Percentiles rank a stretch among this genome's conserved stretches.
Evolutionary conservation across 179 eudicot species (phyloP).

Genomic region (Sideroxylon spinosum): DNA sequence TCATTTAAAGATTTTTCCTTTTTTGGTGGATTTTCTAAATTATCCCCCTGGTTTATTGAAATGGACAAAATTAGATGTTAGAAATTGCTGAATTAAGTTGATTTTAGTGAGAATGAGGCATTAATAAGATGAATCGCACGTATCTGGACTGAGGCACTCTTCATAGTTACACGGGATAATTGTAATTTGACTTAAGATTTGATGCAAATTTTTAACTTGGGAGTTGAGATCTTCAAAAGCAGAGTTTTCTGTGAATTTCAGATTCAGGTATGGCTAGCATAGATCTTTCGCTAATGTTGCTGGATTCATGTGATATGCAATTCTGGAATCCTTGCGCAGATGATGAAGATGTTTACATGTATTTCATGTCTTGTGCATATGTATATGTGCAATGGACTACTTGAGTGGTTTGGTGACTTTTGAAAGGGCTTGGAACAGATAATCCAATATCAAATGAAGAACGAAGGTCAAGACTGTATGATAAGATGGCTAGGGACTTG

Average conservation of each 20-base stretch:
- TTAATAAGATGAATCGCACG: too few species aligned
- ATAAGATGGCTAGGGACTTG: conserved; percentile 71
- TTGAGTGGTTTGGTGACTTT: conserved; percentile 13
- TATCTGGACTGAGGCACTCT: too few species aligned
- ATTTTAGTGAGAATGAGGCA: too few species aligned
- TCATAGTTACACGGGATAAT: too few species aligned
- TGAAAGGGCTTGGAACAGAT: conserved; percentile 29
- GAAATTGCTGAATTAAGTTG: too few species aligned
- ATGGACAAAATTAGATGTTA: too few species aligned
- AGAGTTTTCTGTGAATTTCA: background rate
- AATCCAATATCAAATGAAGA: conserved; percentile 40
- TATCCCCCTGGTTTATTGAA: too few species aligned
- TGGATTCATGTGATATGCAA: background rate
- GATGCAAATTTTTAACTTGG: background rate
- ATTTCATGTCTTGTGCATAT: background rate
- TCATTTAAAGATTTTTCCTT: too few species aligned
- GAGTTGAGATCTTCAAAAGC: background rate
- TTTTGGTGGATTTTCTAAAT: too few species aligned
- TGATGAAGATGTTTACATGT: too few species aligned
- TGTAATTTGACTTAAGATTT: too few species aligned
- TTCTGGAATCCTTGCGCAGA: background rate
- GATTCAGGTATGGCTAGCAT: background rate
- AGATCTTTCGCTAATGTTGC: background rate
- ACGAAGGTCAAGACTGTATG: conserved; percentile 58
- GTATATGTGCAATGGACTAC: background rate